Evolutionary conservation across 2,329 filamentous ascomycete species (phyloP).

Genomic region (Pseudopyricularia javanii): DNA sequence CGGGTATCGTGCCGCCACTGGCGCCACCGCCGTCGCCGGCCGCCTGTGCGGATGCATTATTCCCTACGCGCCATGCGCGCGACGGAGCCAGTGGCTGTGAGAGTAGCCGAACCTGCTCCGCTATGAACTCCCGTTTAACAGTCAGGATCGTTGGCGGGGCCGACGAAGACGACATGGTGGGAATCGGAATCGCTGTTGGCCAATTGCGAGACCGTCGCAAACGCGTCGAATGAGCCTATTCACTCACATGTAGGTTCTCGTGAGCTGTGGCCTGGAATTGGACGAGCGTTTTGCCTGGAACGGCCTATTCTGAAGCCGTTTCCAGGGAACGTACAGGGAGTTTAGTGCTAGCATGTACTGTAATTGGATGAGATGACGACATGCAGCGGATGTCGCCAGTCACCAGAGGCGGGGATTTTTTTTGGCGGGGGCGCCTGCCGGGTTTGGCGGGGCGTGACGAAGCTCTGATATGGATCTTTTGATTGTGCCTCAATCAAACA

Average conservation of each 20-base stretch:
- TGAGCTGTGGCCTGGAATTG: not conserved
- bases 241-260: not conserved
- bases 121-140: conserved; percentile 53
- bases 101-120: conserved; percentile 48
- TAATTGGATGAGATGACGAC: not conserved
- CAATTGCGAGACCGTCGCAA: not conserved
- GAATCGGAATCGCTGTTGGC: not conserved
- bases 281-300: too few species aligned
- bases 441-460: not conserved
- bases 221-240: not conserved
- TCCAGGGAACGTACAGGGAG: not conserved
- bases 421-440: not conserved
- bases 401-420: not conserved
- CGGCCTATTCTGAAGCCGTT: too few species aligned
- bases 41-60: conserved; percentile 24
- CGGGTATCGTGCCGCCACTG: conserved; percentile 24
- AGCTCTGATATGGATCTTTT: not conserved
- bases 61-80: conserved; percentile 35
- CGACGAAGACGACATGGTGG: conserved; percentile 3
- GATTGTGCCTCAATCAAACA: not conserved
- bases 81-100: conserved; percentile 46
- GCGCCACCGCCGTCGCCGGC: conserved; percentile 20
- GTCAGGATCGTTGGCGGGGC: conserved; percentile 42
- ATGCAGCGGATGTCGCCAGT: not conserved
- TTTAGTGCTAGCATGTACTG: not conserved